Evolutionary conservation across 106 monocot genomes (phyloP).

Genomic region (Chionographis japonica): DNA sequence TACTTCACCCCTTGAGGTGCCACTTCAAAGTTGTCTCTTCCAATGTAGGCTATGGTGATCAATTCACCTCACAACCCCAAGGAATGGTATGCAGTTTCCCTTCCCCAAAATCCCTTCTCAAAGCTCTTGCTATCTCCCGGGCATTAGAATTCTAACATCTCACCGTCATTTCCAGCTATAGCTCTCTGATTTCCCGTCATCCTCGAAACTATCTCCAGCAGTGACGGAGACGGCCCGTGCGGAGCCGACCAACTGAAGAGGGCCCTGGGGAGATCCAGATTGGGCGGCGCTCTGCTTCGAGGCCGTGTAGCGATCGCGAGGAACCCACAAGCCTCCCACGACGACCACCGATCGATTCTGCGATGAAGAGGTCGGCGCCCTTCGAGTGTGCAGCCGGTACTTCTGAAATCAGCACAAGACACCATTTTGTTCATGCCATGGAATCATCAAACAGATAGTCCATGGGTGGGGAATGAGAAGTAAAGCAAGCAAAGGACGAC

Average conservation of each 20-base stretch:
- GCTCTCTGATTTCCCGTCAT: constrained; percentile 58
- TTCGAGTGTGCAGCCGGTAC: constrained; percentile 75
- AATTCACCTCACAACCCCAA: no score
- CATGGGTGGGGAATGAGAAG: background rate
- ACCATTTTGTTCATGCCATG: background rate
- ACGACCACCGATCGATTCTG: constrained; percentile 10
- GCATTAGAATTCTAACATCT: no score
- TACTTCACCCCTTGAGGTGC: no score
- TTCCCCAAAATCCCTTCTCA: background rate
- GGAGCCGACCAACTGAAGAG: constrained; percentile 44
- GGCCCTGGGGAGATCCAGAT: constrained; percentile 73
- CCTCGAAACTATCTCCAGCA: constrained; percentile 51
- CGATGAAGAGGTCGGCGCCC: constrained; percentile 28
- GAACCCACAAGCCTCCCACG: constrained; percentile 39
- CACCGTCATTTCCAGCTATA: constrained; percentile 40
- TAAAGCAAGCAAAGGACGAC: background rate
- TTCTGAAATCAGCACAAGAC: constrained; percentile 46
- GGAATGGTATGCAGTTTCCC: background rate
- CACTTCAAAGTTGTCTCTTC: no score
- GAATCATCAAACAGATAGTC: background rate
- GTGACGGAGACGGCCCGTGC: constrained; percentile 26
- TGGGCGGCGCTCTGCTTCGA: constrained; percentile 43
- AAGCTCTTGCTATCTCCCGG: background rate
- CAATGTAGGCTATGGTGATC: no score
- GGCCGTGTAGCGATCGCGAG: constrained; percentile 24